Evolutionary conservation across 306 rosid species (phyloP).

Genomic region (Prunus mume): DNA sequence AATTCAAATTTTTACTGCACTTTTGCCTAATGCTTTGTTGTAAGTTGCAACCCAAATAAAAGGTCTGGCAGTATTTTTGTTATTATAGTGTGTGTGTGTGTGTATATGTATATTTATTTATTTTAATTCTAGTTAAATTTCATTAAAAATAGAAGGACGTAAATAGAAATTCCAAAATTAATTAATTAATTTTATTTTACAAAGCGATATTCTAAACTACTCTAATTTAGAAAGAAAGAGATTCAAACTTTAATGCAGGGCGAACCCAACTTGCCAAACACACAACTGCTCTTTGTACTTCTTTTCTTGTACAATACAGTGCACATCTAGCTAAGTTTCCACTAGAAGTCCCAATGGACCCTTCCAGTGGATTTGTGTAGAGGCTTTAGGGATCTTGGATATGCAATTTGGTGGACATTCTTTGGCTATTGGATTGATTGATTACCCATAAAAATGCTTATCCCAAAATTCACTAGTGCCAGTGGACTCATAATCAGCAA

Average conservation of each 20-base stretch:
- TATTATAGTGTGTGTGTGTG: no score
- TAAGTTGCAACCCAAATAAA: no score
- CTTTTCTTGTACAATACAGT: neutral
- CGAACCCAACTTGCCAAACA: no score
- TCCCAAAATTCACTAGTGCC: neutral
- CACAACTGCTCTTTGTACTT: neutral
- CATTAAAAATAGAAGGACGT: neutral
- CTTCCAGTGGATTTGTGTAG: neutral
- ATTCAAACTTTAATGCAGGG: no score
- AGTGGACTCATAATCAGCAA: slow-evolving; percentile 3
- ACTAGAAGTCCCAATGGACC: neutral
- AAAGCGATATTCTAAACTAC: no score
- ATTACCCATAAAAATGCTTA: neutral
- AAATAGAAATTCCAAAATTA: neutral
- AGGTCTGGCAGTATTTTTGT: neutral
- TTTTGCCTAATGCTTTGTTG: neutral
- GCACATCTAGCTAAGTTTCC: neutral
- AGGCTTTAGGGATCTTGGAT: neutral
- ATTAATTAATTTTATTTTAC: neutral
- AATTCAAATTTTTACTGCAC: neutral
- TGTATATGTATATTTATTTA: no score
- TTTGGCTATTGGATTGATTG: neutral
- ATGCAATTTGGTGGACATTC: neutral
- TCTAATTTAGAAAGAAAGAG: no score
- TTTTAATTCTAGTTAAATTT: no score